These are phyloP conservation scores for Globisporangium uncinulatum DNA, from an alignment of 352 stramenopile species.

Conservation along the genomic window DNA sequence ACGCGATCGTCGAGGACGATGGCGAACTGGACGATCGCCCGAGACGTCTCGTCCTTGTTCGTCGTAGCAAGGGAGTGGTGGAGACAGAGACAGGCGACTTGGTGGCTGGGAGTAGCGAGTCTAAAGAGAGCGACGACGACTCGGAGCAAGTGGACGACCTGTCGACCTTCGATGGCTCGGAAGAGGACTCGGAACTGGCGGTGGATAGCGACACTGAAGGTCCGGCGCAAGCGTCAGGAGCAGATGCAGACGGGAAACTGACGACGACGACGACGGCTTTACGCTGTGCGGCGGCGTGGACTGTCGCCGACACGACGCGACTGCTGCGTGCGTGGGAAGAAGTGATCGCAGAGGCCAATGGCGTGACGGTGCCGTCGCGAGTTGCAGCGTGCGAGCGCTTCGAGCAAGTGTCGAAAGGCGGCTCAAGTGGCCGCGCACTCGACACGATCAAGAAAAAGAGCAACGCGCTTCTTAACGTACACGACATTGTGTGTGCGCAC, in stretches of 20 bases:
- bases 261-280: not conserved
- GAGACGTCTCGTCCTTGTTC: no score
- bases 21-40: no score
- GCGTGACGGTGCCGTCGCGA: no score
- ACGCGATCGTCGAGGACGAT: not conserved
- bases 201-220: no score
- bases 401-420: not conserved
- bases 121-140: no score
- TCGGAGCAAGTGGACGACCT: no score
- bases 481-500: not conserved
- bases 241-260: not conserved
- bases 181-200: no score
- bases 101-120: no score
- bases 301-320: not conserved
- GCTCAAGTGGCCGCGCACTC: not conserved
- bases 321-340: constrained; percentile 1
- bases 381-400: not conserved
- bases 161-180: no score
- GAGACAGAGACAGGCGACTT: no score
- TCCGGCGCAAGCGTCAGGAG: no score
- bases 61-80: no score
- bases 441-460: not conserved
- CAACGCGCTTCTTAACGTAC: not conserved
- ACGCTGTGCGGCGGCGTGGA: not conserved
- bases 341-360: not conserved